Evolutionary conservation across 2,329 filamentous ascomycete genomes (phyloP), one percentile per base, ranked within the genome.

Genomic region (Neurospora sp.): DNA sequence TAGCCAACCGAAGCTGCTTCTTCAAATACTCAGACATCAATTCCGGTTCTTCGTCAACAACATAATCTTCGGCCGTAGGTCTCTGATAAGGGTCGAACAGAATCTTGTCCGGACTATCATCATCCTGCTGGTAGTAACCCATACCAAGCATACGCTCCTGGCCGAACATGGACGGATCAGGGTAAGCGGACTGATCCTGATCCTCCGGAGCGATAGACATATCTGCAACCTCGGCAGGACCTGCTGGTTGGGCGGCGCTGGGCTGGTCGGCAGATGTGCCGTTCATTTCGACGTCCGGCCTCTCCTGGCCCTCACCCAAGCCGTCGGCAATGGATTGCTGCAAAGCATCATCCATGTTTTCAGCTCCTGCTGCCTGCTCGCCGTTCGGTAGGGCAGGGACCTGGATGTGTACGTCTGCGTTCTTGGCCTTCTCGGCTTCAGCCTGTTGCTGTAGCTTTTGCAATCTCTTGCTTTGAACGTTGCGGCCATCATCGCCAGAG

Each of bases 111-210:
- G 84, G 82, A 28, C 82, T 83, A 73, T 87, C 84, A 73, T 87
- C 84, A 71, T 87, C 85, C 73, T 87, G 86, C 70, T 88, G 83
- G 75, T 88, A 89, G 76, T 88, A 89, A 10, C 86, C 86, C 81
- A 87, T 85, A 17, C 87, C 87, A 72, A 88, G 80, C 77, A 83
- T 85, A 39, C 84, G 81, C 68, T 84, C 83, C n/a, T 79, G 80
- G 52, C 78, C 79, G 43, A 83, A 76, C 42, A 80, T 75, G n/a
- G 83, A 80, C 7, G 84, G 84, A 70, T 87, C 85, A 0, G 85
- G 84, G 72, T 86, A 86, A 2, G 78, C 74, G 1, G 81, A 78
- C 62, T 74, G 71, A 28, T 73, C 74, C 28, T 76, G 74, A 10
- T 62, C 52, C 23, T 62, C 52, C 7, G 52, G 52, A 38, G 78